Conservation (phyloP, 352 stramenopile species). For the Globisporangium barbulae region DNA sequence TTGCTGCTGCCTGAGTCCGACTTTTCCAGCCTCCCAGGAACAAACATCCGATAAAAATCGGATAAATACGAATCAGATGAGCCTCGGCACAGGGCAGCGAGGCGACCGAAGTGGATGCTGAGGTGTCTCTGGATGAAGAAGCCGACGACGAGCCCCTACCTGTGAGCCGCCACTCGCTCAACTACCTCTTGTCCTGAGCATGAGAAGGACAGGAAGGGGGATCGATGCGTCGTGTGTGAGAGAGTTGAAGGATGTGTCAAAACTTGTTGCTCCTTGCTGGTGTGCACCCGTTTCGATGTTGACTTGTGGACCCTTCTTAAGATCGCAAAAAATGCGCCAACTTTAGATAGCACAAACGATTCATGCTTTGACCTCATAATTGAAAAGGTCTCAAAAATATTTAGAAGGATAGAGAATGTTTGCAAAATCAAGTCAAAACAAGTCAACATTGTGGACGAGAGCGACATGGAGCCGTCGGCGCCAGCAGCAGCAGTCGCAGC, state of each 20-base stretch:
- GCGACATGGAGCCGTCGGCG: not conserved
- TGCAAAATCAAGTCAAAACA: not conserved
- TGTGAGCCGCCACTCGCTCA: not conserved
- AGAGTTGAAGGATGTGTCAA: not conserved
- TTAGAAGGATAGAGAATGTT: not conserved
- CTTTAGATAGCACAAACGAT: not conserved
- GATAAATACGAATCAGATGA: not conserved
- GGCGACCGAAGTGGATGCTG: not conserved
- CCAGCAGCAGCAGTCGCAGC: not conserved
- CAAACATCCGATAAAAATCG: not conserved
- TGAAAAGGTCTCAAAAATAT: not conserved
- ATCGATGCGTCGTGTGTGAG: not conserved
- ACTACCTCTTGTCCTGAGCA: constrained; percentile 4
- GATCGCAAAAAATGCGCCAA: not conserved
- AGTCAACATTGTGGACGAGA: not conserved
- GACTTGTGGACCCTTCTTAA: not conserved
- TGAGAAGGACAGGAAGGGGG: not conserved
- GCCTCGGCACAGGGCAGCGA: not conserved
- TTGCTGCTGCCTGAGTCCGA: not conserved
- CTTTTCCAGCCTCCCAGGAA: not conserved
- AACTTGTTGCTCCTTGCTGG: not conserved
- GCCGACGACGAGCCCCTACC: not conserved
- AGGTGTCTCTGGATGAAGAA: not conserved
- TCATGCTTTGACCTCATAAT: not conserved
- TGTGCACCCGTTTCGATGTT: not conserved